A percentile compares a stretch with the other conserved stretches of the same genome.
phyloP scores from a whole-genome alignment of 768 basidiomycete species.

The Collybia sordida region DNA sequence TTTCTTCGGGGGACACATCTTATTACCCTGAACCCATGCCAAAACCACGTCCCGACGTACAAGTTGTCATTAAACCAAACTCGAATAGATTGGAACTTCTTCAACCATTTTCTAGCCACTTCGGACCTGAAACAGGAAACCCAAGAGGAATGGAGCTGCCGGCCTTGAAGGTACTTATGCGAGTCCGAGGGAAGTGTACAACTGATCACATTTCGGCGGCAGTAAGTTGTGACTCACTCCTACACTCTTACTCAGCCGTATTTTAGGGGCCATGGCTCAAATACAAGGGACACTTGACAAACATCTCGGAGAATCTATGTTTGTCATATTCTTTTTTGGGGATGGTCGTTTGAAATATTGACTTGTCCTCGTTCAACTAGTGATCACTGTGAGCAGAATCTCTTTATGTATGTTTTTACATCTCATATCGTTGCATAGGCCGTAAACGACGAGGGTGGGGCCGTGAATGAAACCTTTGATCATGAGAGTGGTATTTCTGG shows the following conservation, averaged over 20 bases:
- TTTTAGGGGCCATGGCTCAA: conserved; percentile 93
- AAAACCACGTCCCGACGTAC: conserved; percentile 69
- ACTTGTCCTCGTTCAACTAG: conserved; percentile 34
- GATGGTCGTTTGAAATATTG: background rate
- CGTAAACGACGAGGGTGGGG: conserved; percentile 91
- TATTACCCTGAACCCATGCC: conserved; percentile 82
- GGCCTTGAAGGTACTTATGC: conserved; percentile 78
- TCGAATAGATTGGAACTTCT: conserved; percentile 88
- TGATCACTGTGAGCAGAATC: conserved; percentile 68
- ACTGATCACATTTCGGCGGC: conserved; percentile 99
- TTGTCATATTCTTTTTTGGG: conserved; percentile 28
- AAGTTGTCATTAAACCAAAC: conserved; percentile 72
- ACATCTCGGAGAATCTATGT: conserved; percentile 96
- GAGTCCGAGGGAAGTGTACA: conserved; percentile 97
- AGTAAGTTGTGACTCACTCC: conserved; percentile 38
- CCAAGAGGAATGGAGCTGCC: conserved; percentile 72
- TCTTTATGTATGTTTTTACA: background rate
- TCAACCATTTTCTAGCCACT: conserved; percentile 81
- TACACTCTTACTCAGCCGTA: conserved; percentile 1
- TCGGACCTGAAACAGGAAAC: conserved; percentile 47
- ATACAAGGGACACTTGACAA: conserved; percentile 95
- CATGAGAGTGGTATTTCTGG: conserved; percentile 60
- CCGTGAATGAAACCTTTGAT: conserved; percentile 91
- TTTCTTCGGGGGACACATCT: conserved; percentile 67
- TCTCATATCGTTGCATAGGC: conserved; percentile 45